Conservation (phyloP, 1,284 basidiomycete genomes). For the Ganoderma sp. region DNA sequence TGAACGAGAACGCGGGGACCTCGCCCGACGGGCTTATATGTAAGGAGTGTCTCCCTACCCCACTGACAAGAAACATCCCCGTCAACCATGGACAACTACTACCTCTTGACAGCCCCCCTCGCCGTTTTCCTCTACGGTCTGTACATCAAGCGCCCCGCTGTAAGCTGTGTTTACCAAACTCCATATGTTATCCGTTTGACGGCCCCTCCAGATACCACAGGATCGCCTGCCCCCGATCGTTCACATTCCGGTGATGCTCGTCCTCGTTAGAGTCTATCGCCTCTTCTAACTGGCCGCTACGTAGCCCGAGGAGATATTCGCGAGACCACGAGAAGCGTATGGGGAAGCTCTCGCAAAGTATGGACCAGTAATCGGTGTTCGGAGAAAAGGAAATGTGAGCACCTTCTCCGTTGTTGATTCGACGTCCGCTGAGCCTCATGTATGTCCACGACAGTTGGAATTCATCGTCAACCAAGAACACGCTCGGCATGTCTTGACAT, state of each 20-base stretch:
- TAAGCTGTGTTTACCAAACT: constrained; percentile 2
- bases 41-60: constrained; percentile 4
- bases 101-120: constrained; percentile 26
- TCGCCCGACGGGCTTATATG: constrained; percentile 7
- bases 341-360: constrained; percentile 39
- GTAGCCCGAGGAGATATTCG: constrained; percentile 41
- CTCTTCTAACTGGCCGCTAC: neutral
- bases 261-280: neutral
- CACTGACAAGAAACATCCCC: neutral
- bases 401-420: too few relatives aligned
- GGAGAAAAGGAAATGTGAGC: constrained; percentile 42
- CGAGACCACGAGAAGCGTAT: constrained; percentile 41
- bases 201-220: constrained; percentile 20
- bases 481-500: constrained; percentile 38
- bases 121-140: constrained; percentile 21
- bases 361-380: constrained; percentile 43
- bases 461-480: constrained; percentile 42
- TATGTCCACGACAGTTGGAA: constrained; percentile 38
- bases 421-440: neutral
- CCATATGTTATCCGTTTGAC: neutral
- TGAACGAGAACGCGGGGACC: constrained; percentile 6
- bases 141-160: constrained; percentile 22
- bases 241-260: constrained; percentile 26
- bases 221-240: constrained; percentile 32
- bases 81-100: constrained; percentile 30